Evolutionary conservation across 2,329 filamentous ascomycete genomes (phyloP).

Genomic region (Gyromitra esculenta): DNA sequence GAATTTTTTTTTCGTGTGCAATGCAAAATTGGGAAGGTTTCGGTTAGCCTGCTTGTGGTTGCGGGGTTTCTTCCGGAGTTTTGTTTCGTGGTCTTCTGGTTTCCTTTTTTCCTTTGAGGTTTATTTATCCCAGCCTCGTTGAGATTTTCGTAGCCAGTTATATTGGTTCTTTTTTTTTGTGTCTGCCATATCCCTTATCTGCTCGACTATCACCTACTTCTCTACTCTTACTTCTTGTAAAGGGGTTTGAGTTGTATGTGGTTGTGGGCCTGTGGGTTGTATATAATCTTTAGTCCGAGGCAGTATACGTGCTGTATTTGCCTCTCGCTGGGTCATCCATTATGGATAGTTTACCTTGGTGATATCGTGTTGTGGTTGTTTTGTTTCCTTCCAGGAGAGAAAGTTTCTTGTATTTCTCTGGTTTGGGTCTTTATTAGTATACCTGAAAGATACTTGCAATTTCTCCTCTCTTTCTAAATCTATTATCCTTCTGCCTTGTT

Average conservation of each 20-base stretch:
- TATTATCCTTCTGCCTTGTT: constrained; percentile 6
- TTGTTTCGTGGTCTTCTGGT: constrained; percentile 23
- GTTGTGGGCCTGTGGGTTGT: constrained; percentile 39
- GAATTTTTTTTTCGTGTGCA: constrained; percentile 37
- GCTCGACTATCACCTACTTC: constrained; percentile 16
- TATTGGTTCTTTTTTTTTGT: constrained; percentile 26
- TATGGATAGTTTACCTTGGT: constrained; percentile 15
- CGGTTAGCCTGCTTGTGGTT: constrained; percentile 37
- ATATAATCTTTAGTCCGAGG: constrained; percentile 46
- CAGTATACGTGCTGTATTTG: constrained; percentile 29
- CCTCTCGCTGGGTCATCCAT: constrained; percentile 13
- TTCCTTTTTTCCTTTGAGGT: constrained; percentile 37
- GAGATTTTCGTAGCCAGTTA: constrained; percentile 24
- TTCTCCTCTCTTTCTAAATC: neutral
- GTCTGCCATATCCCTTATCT: constrained; percentile 17
- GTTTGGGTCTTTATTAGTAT: neutral
- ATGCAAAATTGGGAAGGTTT: constrained; percentile 33
- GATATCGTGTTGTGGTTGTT: constrained; percentile 14
- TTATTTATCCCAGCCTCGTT: constrained; percentile 52
- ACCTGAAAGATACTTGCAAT: neutral
- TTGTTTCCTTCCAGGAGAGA: neutral
- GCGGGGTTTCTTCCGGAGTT: constrained; percentile 43
- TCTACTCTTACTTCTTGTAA: neutral
- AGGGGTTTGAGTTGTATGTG: neutral
- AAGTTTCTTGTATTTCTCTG: neutral